Evolutionary conservation across 1,284 basidiomycete species (phyloP), one percentile per base, ranked within the genome.

Genomic region (Austroboletus novae-zelandiae): DNA sequence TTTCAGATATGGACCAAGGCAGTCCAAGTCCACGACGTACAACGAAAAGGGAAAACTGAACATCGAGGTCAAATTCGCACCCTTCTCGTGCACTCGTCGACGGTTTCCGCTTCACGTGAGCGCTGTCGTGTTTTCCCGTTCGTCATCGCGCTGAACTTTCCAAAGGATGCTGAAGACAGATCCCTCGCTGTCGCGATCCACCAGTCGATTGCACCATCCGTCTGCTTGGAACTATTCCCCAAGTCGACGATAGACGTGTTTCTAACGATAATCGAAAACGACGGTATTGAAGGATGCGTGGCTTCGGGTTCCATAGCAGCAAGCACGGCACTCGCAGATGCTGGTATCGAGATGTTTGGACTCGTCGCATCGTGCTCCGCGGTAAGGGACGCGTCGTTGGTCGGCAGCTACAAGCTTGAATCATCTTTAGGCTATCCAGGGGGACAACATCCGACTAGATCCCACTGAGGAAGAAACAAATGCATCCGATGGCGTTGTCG

Each of bases 61-160:
- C 55, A 91, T 99, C 3, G 94, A 98, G 69, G 90, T 98, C 54
- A 98, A 98, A 70, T 98, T 96, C 65, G 83, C 96, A 1, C 96
- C 97, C 0, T 99, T 97, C 68, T 91, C 95, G 6, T 91, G 85
- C 58, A 71, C 75, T 27, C 76, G 77, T 27, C 77, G 96, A 54
- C 78, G 87, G 61, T 85, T 87, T 15, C 95, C 96, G 0, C 81
- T 97, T 59, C 86, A 91, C 56, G 96, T 96, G 68, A 72, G 86
- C 69, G 10, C 32, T 35, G 17, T 43, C 27, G 40, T 29, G 51
- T 47, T 30, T 48, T 23, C 10, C 11, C 17, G 32, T 17, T 20
- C 17, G 17, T 40, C 35, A 35, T 39, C 48, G 20, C 52, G 43
- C 44, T 47, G 54, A 54, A 42, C 45, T 23, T 51, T 29, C 41